phyloP scores from a whole-genome alignment of 2,329 filamentous ascomycete genomes.

The Aspergillus sp. region DNA sequence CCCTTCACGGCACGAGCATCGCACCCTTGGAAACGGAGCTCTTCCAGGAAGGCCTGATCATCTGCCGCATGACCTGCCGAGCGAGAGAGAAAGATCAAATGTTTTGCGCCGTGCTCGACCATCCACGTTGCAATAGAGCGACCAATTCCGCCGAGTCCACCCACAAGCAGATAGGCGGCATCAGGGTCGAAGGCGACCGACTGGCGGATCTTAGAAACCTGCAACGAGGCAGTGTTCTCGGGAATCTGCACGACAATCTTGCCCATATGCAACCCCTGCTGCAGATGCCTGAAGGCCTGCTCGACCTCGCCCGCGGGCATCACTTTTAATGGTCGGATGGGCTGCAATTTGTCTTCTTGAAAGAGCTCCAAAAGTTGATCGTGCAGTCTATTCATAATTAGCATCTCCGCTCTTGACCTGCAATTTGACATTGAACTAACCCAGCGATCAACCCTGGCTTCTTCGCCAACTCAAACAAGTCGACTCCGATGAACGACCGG shows the following conservation, averaged over 20 bases:
- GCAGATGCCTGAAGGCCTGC: constrained; percentile 19
- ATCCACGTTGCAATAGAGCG: constrained; percentile 14
- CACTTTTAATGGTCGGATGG: constrained; percentile 5
- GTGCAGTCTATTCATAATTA: not conserved
- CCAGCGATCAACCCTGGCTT: not conserved
- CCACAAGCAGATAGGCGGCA: constrained; percentile 15
- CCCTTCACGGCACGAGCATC: constrained; percentile 5
- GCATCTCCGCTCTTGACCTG: not conserved
- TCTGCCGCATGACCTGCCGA: not conserved
- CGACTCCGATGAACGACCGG: constrained; percentile 15
- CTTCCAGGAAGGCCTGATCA: constrained; percentile 5
- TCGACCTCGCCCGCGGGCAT: constrained; percentile 7
- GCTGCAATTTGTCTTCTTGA: constrained; percentile 8
- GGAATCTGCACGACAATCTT: constrained; percentile 14
- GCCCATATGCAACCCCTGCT: constrained; percentile 16
- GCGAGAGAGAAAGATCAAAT: constrained; percentile 13
- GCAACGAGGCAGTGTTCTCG: not conserved
- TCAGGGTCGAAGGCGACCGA: not conserved
- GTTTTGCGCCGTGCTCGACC: constrained; percentile 14
- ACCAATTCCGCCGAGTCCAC: constrained; percentile 18
- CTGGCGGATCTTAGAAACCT: not conserved
- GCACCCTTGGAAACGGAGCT: constrained; percentile 4
- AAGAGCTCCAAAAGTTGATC: not conserved
- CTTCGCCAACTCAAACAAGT: constrained; percentile 6
- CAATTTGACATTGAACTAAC: not conserved